These are phyloP conservation scores for Suhomyces canberraensis DNA, from an alignment of 805 yeast species.

Conservation along the genomic window DNA sequence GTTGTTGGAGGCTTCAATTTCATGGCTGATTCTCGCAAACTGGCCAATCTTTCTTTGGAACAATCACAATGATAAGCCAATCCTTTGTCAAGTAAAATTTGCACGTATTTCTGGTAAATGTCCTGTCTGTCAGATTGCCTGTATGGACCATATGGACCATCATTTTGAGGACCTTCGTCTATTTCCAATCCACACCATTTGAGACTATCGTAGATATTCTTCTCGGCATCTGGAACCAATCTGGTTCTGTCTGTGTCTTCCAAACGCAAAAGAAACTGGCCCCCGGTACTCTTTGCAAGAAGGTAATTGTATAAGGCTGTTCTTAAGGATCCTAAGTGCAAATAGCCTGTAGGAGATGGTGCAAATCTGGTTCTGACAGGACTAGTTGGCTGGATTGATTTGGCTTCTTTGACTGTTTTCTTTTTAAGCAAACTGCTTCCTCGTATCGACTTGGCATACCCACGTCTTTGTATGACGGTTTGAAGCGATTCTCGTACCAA, in stretches of 20 bases:
- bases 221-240: conserved; percentile 77
- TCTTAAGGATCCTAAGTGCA: conserved; percentile 91
- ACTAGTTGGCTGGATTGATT: conserved; percentile 34
- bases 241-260: conserved; percentile 93
- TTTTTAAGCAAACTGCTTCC: conserved; percentile 1
- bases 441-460: background rate
- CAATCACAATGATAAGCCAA: conserved; percentile 87
- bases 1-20: conserved; percentile 82
- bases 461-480: background rate
- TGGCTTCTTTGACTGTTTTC: conserved; percentile 3
- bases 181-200: conserved; percentile 70
- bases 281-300: conserved; percentile 74
- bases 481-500: background rate
- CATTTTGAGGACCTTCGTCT: conserved; percentile 79
- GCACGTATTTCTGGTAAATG: conserved; percentile 62
- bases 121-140: conserved; percentile 76
- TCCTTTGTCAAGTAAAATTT: conserved; percentile 56
- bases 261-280: conserved; percentile 74
- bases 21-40: conserved; percentile 69
- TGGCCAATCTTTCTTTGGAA: conserved; percentile 68
- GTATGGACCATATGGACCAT: conserved; percentile 67
- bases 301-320: conserved; percentile 90
- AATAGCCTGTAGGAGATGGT: conserved; percentile 94
- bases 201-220: conserved; percentile 70
- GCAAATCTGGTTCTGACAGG: conserved; percentile 92